Evolutionary conservation across 345 rosid genomes (phyloP).

Genomic region (Cardamine resedifolia): DNA sequence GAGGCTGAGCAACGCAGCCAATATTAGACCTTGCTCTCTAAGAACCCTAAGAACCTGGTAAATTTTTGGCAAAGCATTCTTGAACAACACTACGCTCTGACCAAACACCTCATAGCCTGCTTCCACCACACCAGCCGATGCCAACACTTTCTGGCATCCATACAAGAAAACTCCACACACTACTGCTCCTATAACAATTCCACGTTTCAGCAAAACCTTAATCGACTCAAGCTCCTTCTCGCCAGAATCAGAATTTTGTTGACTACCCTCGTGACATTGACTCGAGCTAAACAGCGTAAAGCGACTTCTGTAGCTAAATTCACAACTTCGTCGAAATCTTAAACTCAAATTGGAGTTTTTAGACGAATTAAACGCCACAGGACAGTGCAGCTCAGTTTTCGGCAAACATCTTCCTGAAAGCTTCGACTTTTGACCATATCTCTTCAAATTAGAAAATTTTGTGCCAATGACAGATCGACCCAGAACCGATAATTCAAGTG

Average conservation of each 20-base stretch:
- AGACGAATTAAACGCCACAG: slow-evolving; percentile 28
- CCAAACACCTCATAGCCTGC: slow-evolving; percentile 72
- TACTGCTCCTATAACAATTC: slow-evolving; percentile 59
- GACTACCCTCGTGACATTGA: slow-evolving; percentile 30
- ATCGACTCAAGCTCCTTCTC: slow-evolving; percentile 38
- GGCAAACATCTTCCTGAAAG: slow-evolving; percentile 34
- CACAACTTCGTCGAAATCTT: slow-evolving; percentile 13
- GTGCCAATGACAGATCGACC: slow-evolving; percentile 44
- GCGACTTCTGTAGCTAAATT: slow-evolving; percentile 28
- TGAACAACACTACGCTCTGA: slow-evolving; percentile 55
- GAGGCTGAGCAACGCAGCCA: slow-evolving; percentile 70
- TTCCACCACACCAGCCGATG: slow-evolving; percentile 62
- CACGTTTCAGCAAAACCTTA: slow-evolving; percentile 50
- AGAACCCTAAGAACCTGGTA: slow-evolving; percentile 66
- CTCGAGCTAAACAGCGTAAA: slow-evolving; percentile 35
- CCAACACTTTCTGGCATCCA: slow-evolving; percentile 62
- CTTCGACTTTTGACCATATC: slow-evolving; percentile 38
- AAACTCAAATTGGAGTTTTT: slow-evolving; percentile 29
- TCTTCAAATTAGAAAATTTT: slow-evolving; percentile 34
- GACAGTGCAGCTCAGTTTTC: slow-evolving; percentile 32
- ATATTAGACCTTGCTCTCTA: slow-evolving; percentile 77
- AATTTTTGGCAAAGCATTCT: slow-evolving; percentile 71
- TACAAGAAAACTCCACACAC: slow-evolving; percentile 58
- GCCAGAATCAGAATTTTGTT: slow-evolving; percentile 14
- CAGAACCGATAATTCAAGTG: slow-evolving; percentile 50